Evolutionary conservation across 1,139 yeast genomes (phyloP).

Genomic region (Suhomyces guaymorum): DNA sequence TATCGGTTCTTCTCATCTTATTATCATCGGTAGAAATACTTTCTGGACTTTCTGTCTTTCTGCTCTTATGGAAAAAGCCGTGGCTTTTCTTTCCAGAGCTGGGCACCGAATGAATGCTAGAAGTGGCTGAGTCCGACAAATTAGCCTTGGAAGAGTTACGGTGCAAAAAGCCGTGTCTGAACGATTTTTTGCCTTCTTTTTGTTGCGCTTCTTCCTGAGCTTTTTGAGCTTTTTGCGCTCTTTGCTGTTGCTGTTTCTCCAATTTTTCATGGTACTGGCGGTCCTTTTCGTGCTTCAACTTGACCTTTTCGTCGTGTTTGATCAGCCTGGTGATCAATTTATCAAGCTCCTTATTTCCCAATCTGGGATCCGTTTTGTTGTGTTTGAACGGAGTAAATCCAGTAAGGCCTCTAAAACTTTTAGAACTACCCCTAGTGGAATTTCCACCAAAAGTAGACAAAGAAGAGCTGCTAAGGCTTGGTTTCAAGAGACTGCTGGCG

Average conservation of each 20-base stretch:
- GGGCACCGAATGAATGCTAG: conserved; percentile 9
- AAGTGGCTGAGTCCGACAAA: conserved; percentile 15
- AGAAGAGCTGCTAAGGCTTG: conserved; percentile 12
- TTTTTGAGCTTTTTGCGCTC: conserved; percentile 10
- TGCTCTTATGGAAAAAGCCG: conserved; percentile 26
- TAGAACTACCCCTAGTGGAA: background rate
- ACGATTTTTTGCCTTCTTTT: conserved; percentile 4
- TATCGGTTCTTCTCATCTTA: conserved; percentile 10
- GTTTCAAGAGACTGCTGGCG: conserved; percentile 7
- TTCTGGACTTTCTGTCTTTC: conserved; percentile 16
- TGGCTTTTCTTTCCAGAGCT: conserved; percentile 21
- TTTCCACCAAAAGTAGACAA: conserved; percentile 9
- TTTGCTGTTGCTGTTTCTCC: conserved; percentile 17
- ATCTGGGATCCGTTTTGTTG: conserved; percentile 22
- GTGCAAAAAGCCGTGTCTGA: conserved; percentile 2
- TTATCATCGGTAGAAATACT: conserved; percentile 5
- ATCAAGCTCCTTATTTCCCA: conserved; percentile 33
- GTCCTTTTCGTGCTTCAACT: conserved; percentile 24
- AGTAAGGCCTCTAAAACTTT: conserved; percentile 27
- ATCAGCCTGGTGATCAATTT: conserved; percentile 31
- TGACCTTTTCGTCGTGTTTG: conserved; percentile 32
- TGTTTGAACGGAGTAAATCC: conserved; percentile 34
- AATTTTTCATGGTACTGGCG: conserved; percentile 19
- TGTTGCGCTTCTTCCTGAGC: conserved; percentile 4
- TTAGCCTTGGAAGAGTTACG: conserved; percentile 13